Conservation (phyloP, 495 filamentous ascomycete species). For the Entonaema liquescens region DNA sequence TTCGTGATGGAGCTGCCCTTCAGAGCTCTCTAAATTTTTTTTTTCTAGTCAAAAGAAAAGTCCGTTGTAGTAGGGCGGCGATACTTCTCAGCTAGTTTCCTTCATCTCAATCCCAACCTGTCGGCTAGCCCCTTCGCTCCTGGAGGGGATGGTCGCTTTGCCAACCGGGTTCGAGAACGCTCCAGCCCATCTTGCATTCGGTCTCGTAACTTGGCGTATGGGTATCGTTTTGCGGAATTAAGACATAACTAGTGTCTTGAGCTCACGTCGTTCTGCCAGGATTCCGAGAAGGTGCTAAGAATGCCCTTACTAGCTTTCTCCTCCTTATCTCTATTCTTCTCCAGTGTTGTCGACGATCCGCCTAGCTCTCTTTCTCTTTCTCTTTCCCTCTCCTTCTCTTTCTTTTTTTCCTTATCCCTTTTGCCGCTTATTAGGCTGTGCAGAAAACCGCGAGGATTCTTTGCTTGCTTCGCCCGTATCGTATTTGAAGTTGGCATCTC, state of each 20-base stretch:
- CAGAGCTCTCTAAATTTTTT: slow-evolving; percentile 1
- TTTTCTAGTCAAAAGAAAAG: slow-evolving; percentile 5
- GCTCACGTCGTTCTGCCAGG: slow-evolving; percentile 43
- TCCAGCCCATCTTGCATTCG: slow-evolving; percentile 5
- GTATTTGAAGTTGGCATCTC: slow-evolving; percentile 48
- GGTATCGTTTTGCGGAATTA: slow-evolving; percentile 13
- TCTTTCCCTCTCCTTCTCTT: slow-evolving; percentile 42
- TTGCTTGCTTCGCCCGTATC: slow-evolving; percentile 50
- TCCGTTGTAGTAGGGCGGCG: background rate
- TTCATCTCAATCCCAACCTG: slow-evolving; percentile 32
- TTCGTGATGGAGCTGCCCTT: background rate
- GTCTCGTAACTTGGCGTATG: slow-evolving; percentile 8
- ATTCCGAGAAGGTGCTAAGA: slow-evolving; percentile 43
- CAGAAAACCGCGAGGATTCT: slow-evolving; percentile 56
- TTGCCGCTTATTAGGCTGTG: slow-evolving; percentile 57
- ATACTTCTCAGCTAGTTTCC: slow-evolving; percentile 10
- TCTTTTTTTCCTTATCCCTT: slow-evolving; percentile 48
- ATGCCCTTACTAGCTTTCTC: slow-evolving; percentile 46
- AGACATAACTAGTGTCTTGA: slow-evolving; percentile 47
- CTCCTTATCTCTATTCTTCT: slow-evolving; percentile 46
- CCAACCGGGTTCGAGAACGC: slow-evolving; percentile 16
- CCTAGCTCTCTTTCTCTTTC: slow-evolving; percentile 46
- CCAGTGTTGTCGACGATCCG: slow-evolving; percentile 39
- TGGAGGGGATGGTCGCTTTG: slow-evolving; percentile 16
- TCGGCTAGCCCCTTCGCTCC: slow-evolving; percentile 12